Conservation (phyloP, 2,329 filamentous ascomycete species). For the Zopfia rhizophila region DNA sequence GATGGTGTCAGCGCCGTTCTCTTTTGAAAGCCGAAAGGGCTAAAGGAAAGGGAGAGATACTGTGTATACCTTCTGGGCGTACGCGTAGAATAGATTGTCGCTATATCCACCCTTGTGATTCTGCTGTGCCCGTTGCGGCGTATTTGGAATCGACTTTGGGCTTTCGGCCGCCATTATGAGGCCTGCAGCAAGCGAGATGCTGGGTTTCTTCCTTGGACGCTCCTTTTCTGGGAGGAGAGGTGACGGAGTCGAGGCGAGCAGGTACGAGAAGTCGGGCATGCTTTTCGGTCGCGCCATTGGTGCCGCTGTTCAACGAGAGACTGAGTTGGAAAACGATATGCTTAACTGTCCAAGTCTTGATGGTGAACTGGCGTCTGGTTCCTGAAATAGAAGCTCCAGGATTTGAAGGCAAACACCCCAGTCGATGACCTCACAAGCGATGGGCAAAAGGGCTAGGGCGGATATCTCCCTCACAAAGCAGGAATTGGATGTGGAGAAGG, state of each 20-base stretch:
- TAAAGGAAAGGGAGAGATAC: slow-evolving; percentile 6
- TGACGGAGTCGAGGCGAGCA: slow-evolving; percentile 31
- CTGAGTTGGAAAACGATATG: background rate
- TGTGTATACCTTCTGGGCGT: slow-evolving; percentile 44
- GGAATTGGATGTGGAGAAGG: background rate
- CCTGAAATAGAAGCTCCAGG: slow-evolving; percentile 25
- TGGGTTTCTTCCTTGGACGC: slow-evolving; percentile 40
- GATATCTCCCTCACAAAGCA: slow-evolving; percentile 1
- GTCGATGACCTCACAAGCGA: slow-evolving; percentile 48
- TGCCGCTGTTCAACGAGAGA: slow-evolving; percentile 5
- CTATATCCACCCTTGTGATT: slow-evolving; percentile 17
- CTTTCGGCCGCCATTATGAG: slow-evolving; percentile 42
- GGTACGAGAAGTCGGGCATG: slow-evolving; percentile 46
- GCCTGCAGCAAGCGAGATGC: slow-evolving; percentile 48
- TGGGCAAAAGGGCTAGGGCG: slow-evolving; percentile 9
- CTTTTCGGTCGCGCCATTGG: slow-evolving; percentile 45
- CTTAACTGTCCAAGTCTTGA: background rate
- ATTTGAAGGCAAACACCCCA: slow-evolving; percentile 34
- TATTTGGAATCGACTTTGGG: slow-evolving; percentile 26
- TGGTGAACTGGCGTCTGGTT: background rate
- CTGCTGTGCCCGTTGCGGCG: slow-evolving; percentile 28
- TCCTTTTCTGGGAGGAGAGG: slow-evolving; percentile 31
- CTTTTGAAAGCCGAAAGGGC: background rate
- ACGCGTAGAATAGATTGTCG: slow-evolving; percentile 46
- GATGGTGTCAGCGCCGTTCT: background rate